phyloP scores from a whole-genome alignment of 169 alveolate genomes.

The Besnoitia besnoiti region DNA sequence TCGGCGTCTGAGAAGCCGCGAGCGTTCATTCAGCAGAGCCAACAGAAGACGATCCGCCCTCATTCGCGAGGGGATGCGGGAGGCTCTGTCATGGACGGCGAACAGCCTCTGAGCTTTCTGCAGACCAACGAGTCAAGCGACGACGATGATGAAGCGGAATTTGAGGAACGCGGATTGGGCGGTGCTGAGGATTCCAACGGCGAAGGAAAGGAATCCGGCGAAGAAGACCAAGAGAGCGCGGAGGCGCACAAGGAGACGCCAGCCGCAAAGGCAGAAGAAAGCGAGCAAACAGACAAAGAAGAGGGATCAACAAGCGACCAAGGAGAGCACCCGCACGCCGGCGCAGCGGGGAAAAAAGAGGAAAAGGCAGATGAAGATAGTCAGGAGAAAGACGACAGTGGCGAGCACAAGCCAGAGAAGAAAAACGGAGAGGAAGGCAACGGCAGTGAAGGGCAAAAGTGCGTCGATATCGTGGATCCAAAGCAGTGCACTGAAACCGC shows the following conservation, averaged over 20 bases:
- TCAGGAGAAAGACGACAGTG: neutral
- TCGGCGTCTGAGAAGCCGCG: neutral
- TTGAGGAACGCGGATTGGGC: neutral
- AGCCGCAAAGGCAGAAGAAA: neutral
- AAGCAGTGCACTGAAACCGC: neutral
- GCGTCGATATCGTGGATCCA: constrained; percentile 33
- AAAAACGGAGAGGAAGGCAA: neutral
- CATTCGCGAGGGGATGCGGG: neutral
- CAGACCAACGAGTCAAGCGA: neutral
- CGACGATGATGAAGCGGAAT: neutral
- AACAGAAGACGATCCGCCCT: neutral
- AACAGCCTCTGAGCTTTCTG: constrained; percentile 10
- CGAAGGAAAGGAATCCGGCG: constrained; percentile 5
- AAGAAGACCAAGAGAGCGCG: neutral
- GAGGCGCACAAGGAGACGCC: neutral
- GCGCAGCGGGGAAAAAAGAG: neutral
- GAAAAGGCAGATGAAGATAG: neutral
- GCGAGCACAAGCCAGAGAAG: neutral
- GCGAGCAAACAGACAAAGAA: neutral
- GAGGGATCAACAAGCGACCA: neutral
- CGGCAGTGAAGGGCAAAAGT: neutral
- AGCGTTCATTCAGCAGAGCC: neutral
- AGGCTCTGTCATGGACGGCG: neutral
- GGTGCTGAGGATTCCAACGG: neutral
- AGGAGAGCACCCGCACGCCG: neutral